phyloP scores from a whole-genome alignment of 2,329 filamentous ascomycete species.

The Ophiostoma tasmaniense region DNA sequence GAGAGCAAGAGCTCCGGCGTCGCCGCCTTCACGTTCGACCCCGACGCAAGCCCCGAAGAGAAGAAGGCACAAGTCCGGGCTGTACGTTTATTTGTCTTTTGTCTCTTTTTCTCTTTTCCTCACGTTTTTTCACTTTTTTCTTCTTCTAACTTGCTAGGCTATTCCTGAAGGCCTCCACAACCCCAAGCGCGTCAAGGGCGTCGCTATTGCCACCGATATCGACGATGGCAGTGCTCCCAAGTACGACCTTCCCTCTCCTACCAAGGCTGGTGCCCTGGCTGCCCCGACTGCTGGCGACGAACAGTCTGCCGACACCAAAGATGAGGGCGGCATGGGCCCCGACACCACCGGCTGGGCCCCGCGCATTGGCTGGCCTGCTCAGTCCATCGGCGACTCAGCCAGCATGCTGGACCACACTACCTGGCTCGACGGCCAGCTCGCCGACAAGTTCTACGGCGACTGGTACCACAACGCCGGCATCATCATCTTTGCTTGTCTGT shows the following conservation, averaged over 20 bases:
- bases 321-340: slow-evolving; percentile 43
- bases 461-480: slow-evolving; percentile 98
- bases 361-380: slow-evolving; percentile 63
- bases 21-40: slow-evolving; percentile 76
- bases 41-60: slow-evolving; percentile 71
- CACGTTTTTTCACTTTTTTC: neutral
- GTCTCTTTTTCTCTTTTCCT: neutral
- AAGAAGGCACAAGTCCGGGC: slow-evolving; percentile 73
- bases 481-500: slow-evolving; percentile 84
- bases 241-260: slow-evolving; percentile 70
- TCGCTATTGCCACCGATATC: slow-evolving; percentile 70
- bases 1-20: slow-evolving; percentile 73
- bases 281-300: slow-evolving; percentile 30
- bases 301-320: slow-evolving; percentile 41
- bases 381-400: slow-evolving; percentile 49
- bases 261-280: slow-evolving; percentile 56
- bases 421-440: slow-evolving; percentile 71
- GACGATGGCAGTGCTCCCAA: slow-evolving; percentile 60
- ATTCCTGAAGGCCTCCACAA: slow-evolving; percentile 56
- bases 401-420: slow-evolving; percentile 82
- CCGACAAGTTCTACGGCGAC: slow-evolving; percentile 89
- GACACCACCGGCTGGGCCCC: slow-evolving; percentile 76
- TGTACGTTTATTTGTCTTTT: slow-evolving; percentile 42
- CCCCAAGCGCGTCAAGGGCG: slow-evolving; percentile 49
- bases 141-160: slow-evolving; percentile 34